Conservation (phyloP, 352 stramenopile genomes). For the Phytophthora citrophthora region DNA sequence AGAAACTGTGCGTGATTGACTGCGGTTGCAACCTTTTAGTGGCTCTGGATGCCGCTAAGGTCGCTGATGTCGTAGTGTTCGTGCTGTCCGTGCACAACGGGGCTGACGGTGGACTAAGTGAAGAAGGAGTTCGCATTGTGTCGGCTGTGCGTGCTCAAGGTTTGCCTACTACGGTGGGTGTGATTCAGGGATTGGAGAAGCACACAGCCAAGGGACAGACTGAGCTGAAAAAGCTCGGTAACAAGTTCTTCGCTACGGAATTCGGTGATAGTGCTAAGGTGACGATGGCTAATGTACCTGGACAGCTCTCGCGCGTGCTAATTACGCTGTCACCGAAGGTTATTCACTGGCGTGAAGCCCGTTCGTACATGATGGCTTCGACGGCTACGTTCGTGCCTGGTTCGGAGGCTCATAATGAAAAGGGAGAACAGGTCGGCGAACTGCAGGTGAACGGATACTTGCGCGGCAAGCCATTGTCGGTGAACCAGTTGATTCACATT, state of each 20-base stretch:
- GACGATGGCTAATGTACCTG: conserved; percentile 73
- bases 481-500: conserved; percentile 97
- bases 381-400: conserved; percentile 65
- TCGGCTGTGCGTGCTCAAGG: conserved; percentile 94
- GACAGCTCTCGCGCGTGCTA: conserved; percentile 82
- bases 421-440: conserved; percentile 58
- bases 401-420: conserved; percentile 43
- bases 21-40: conserved; percentile 85
- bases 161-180: conserved; percentile 86
- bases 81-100: conserved; percentile 80
- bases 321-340: conserved; percentile 82
- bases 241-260: conserved; percentile 91
- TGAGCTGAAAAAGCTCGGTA: conserved; percentile 85
- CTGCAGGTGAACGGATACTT: conserved; percentile 96
- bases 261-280: conserved; percentile 89
- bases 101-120: conserved; percentile 86
- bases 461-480: conserved; percentile 93
- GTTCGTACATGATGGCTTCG: conserved; percentile 89
- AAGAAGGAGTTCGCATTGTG: conserved; percentile 89
- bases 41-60: conserved; percentile 86
- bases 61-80: conserved; percentile 85
- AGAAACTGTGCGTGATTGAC: conserved; percentile 88
- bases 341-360: conserved; percentile 90
- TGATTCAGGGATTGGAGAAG: conserved; percentile 85
- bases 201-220: conserved; percentile 70